These are phyloP conservation scores for Chamaecrista fasciculata DNA, from an alignment of 306 rosid species.

Conservation along the genomic window DNA sequence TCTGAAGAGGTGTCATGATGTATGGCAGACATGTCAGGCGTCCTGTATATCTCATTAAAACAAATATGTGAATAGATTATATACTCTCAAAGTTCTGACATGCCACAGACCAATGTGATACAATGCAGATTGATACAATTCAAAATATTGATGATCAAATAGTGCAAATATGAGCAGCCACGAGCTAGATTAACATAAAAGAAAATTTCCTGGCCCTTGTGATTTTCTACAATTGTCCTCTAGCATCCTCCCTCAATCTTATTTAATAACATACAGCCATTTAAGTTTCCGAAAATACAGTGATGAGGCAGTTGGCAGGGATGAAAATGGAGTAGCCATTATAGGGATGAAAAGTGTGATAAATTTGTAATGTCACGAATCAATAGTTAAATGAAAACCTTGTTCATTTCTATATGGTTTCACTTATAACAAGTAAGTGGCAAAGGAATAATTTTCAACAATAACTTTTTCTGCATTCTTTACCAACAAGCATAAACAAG, in stretches of 20 bases:
- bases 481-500: background rate
- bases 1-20: conserved; percentile 87
- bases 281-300: background rate
- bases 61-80: conserved; percentile 2
- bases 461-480: background rate
- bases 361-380: background rate
- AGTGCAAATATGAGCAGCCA: background rate
- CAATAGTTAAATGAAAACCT: background rate
- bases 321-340: background rate
- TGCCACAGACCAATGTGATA: background rate
- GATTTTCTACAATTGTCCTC: background rate
- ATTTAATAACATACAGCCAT: background rate
- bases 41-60: conserved; percentile 51
- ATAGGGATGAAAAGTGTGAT: background rate
- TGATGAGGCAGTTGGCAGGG: background rate
- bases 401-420: background rate
- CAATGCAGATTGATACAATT: conserved; percentile 19
- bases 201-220: background rate
- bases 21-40: conserved; percentile 88
- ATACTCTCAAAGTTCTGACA: conserved; percentile 16
- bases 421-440: background rate
- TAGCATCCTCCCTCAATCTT: background rate
- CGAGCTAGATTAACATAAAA: background rate
- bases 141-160: conserved; percentile 9
- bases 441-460: background rate